Base-by-base conservation (phyloP, 2,329 filamentous ascomycete genomes). In the Endoconidiophora polonica region DNA sequence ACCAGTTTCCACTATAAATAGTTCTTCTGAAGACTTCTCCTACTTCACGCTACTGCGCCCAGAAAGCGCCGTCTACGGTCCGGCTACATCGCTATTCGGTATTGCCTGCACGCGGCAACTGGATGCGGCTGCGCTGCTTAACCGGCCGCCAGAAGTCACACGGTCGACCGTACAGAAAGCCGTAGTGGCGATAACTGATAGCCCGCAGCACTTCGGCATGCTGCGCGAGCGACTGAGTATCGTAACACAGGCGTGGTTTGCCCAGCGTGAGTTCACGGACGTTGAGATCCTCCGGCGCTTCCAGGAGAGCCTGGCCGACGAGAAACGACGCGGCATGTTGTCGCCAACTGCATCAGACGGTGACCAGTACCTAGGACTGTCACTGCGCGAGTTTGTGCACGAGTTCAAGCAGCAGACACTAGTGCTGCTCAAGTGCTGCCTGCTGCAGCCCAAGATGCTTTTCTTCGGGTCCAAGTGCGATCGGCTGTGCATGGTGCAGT, bases 381-480 rank as follows among this genome's bases (percentile, higher is more conserved):
- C 86, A 56, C 70, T 95, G 56, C 76, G 91, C 51, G 90, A 96
- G 66, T 74, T 98, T 61, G 83, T 98, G 50, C 82, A 90, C 62
- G 86, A 94, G 64, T 98, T 94, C 65, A 87, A 85, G 64, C 86
- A 86, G 72, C 88, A 98, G 71, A 94, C 88, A 0, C 68, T 98
- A 54, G 86, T 96, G 45, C 71, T 98, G 50, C 79, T 98, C 61
- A 98, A 98, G 68, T 94, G 86, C 62, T 82, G 88, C 62, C 69
- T 98, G 55, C 70, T 98, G 55, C 90, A 98, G 63, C 90, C 87
- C 49, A 98, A 96, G 88, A 96, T 96, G 83, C 79, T 98, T 49
- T 96, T 98, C 68, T 98, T 96, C 59, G 88, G 91, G 55, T 87
- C 90, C n/a, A 80, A 87, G 58, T 96, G 91, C 65, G 91, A 98